Percentiles rank a stretch among this genome's conserved stretches.
Evolutionary conservation across 495 filamentous ascomycete genomes (phyloP).

Genomic region (Neurospora africana): DNA sequence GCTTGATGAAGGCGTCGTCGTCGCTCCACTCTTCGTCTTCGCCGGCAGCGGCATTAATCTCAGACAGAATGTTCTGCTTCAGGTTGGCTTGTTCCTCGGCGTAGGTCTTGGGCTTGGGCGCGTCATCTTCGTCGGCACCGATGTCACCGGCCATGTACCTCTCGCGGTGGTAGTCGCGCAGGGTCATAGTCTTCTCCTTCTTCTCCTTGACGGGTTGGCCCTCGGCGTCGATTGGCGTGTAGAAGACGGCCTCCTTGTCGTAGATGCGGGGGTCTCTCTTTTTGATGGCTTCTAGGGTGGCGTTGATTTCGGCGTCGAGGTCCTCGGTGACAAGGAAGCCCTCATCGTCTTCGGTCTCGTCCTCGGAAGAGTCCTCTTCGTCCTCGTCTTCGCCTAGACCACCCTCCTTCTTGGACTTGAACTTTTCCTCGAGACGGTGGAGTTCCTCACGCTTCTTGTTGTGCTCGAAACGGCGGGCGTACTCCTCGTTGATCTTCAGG

Average conservation of each 20-base stretch:
- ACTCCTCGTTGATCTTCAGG: constrained; percentile 85
- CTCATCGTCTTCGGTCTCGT: constrained; percentile 83
- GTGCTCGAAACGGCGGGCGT: constrained; percentile 80
- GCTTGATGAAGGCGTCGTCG: constrained; percentile 60
- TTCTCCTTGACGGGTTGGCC: constrained; percentile 34
- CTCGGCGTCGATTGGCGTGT: constrained; percentile 48
- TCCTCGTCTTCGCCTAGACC: constrained; percentile 20
- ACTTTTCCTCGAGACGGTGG: constrained; percentile 81
- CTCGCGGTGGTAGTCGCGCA: constrained; percentile 82
- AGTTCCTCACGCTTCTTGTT: constrained; percentile 94
- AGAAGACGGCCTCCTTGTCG: constrained; percentile 69
- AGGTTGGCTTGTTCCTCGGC: constrained; percentile 75
- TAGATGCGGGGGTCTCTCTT: constrained; percentile 86
- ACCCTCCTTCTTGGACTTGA: constrained; percentile 44
- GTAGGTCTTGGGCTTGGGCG: constrained; percentile 54
- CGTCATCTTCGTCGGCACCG: constrained; percentile 44
- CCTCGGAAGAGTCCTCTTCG: constrained; percentile 47
- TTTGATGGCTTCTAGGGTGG: constrained; percentile 74
- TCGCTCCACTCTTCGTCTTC: constrained; percentile 52
- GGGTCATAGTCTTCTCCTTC: constrained; percentile 73
- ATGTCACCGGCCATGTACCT: constrained; percentile 59
- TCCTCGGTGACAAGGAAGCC: constrained; percentile 70
- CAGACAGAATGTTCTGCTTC: constrained; percentile 61
- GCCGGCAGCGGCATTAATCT: constrained; percentile 59
- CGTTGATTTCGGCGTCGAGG: constrained; percentile 77